A percentile compares a stretch with the other conserved stretches of the same genome.
Evolutionary conservation across 2,329 filamentous ascomycete genomes (phyloP).

Genomic region (Calonectria honghensis): DNA sequence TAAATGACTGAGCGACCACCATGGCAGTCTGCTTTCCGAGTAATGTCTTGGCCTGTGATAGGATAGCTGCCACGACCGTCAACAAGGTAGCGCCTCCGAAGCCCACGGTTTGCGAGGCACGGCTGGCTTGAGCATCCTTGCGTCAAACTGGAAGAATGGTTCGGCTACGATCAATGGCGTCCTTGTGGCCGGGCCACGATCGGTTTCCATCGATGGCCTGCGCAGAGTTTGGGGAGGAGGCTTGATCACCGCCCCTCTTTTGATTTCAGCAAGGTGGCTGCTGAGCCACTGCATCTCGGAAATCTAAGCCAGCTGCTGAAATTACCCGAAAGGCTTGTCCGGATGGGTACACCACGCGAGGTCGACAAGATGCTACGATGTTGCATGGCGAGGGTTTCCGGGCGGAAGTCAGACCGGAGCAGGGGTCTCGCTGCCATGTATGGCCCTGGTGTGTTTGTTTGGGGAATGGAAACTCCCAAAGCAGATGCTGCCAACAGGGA

Average conservation of each 20-base stretch:
- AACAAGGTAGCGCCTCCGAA: slow-evolving; percentile 12
- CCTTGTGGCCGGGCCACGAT: slow-evolving; percentile 47
- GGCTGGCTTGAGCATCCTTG: slow-evolving; percentile 41
- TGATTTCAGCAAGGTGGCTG: slow-evolving; percentile 48
- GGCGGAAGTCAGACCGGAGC: slow-evolving; percentile 8
- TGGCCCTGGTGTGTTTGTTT: slow-evolving; percentile 3
- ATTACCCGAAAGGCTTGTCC: slow-evolving; percentile 38
- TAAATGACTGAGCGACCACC: slow-evolving; percentile 9
- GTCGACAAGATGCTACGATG: slow-evolving; percentile 29
- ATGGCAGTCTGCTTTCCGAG: slow-evolving; percentile 4
- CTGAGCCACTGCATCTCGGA: slow-evolving; percentile 43
- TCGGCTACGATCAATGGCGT: slow-evolving; percentile 44
- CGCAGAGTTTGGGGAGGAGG: slow-evolving; percentile 6
- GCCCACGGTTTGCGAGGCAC: slow-evolving; percentile 18
- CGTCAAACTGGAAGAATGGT: slow-evolving; percentile 43
- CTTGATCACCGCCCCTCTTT: slow-evolving; percentile 41
- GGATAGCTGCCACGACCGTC: slow-evolving; percentile 18
- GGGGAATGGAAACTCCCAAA: slow-evolving; percentile 18
- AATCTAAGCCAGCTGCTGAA: slow-evolving; percentile 29
- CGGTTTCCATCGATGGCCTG: slow-evolving; percentile 45
- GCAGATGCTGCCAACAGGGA: slow-evolving; percentile 17
- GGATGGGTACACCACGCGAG: slow-evolving; percentile 22
- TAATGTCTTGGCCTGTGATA: slow-evolving; percentile 8
- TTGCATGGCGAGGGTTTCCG: slow-evolving; percentile 14
- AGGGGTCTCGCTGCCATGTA: slow-evolving; percentile 6